Base-by-base conservation (phyloP, 441 rosid species). In the Erodium chrysanthum region DNA sequence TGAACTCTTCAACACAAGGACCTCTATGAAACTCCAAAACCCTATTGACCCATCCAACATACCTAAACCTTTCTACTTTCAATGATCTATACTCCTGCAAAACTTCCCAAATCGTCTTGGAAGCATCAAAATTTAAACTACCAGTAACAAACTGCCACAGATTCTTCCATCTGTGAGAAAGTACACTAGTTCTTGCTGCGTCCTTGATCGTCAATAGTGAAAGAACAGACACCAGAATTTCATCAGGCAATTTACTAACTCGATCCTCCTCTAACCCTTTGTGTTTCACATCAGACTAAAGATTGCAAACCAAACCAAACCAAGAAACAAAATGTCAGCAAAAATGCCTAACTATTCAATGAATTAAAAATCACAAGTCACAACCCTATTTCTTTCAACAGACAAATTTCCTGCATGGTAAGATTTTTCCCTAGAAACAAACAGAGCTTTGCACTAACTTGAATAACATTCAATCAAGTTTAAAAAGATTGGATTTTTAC, bases 171-270 rank as follows among this genome's bases (percentile, higher is more conserved):
- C 75, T 73, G 44, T 44, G 59, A 3, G 71, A 68, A 18, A 73
- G 64, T 20, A 73, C 31, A 17, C 68, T 50, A 23, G 75, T 73
- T 35, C 25, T 73, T 31, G 63, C 71, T 35, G 75, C 75, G 37
- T 73, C 75, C 65, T 37, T 73, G 20, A 73, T 62, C 64, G 75
- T 62, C 75, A 73, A 7, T 3, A 64, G 44, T 35, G 76, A 73
- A 40, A 68, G 33, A 56, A 73, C 44, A 17, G 71, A 73, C 27
- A 73, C 71, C 64, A 73, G 68, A 64, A 73, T 68, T 54, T 73
- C 76, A 73, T 64, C 71, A 42, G 76, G 76, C 72, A 73, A 60
- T 37, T 73, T 44, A 18, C 68, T 27, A 18, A 73, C 65, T 52
- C 23, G 17, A 42, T 73, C 61, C 64, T 60, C 64, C 35, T 58